Evolutionary conservation across 805 yeast genomes (phyloP).

Genomic region (Candida khao-thaluensis): DNA sequence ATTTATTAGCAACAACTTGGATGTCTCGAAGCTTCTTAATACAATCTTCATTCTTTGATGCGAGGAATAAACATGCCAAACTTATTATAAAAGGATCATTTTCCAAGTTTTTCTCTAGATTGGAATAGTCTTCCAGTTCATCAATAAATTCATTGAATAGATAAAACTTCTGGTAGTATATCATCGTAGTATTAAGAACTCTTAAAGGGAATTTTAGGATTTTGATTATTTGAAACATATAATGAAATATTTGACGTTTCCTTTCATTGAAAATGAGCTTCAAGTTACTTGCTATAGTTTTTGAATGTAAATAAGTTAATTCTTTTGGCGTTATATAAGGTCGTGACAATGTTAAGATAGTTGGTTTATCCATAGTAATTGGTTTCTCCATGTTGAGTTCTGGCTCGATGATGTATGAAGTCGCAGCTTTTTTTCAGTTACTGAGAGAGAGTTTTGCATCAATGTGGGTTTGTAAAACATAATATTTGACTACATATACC

Average conservation of each 20-base stretch:
- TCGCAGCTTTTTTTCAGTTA: slow-evolving; percentile 3
- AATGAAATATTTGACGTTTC: slow-evolving; percentile 53
- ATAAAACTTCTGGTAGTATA: slow-evolving; percentile 68
- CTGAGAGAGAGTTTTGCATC: no score
- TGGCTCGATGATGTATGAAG: no score
- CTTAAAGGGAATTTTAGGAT: slow-evolving; percentile 65
- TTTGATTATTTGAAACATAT: slow-evolving; percentile 52
- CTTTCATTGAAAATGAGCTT: slow-evolving; percentile 47
- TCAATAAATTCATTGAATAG: slow-evolving; percentile 60
- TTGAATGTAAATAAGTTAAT: slow-evolving; percentile 48
- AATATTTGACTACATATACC: slow-evolving; percentile 4
- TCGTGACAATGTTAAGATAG: slow-evolving; percentile 47
- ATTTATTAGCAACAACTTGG: slow-evolving; percentile 46
- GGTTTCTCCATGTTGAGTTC: slow-evolving; percentile 1
- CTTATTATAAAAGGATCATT: slow-evolving; percentile 61
- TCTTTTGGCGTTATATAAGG: slow-evolving; percentile 61
- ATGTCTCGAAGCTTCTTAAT: slow-evolving; percentile 72
- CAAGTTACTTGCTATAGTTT: slow-evolving; percentile 51
- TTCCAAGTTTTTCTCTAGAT: slow-evolving; percentile 34
- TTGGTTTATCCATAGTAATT: slow-evolving; percentile 16
- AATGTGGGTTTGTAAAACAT: slow-evolving; percentile 1
- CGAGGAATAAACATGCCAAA: slow-evolving; percentile 63
- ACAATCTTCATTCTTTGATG: slow-evolving; percentile 80
- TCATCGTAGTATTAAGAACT: slow-evolving; percentile 68
- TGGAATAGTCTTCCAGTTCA: slow-evolving; percentile 22